phyloP scores from a whole-genome alignment of 306 rosid genomes.

The Dalbergia cultrata region DNA sequence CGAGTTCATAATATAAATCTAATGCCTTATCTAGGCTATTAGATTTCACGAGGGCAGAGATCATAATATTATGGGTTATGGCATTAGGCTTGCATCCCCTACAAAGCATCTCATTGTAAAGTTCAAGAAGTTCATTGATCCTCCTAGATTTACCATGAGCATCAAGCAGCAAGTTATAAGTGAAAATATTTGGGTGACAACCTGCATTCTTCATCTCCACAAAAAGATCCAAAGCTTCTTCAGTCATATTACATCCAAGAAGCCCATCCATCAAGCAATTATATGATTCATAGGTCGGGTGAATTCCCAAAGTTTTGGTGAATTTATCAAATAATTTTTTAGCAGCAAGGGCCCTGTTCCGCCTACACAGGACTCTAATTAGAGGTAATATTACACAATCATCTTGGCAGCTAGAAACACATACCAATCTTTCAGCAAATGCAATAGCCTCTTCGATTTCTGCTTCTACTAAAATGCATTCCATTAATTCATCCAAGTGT shows the following conservation, averaged over 20 bases:
- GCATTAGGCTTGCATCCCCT: conserved; percentile 84
- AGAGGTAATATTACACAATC: conserved; percentile 75
- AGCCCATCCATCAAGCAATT: conserved; percentile 86
- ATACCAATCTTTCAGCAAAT: conserved; percentile 77
- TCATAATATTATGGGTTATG: conserved; percentile 79
- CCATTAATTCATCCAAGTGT: conserved; percentile 85
- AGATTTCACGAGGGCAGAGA: conserved; percentile 80
- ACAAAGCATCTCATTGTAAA: conserved; percentile 76
- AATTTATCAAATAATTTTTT: conserved; percentile 71
- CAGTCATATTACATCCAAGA: conserved; percentile 58
- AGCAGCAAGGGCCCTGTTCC: conserved; percentile 71
- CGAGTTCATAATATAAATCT: conserved; percentile 77
- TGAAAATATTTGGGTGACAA: conserved; percentile 78
- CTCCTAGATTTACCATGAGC: conserved; percentile 81
- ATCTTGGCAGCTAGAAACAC: conserved; percentile 65
- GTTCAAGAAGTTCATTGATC: conserved; percentile 67
- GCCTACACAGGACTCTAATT: conserved; percentile 68
- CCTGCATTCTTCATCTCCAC: conserved; percentile 80
- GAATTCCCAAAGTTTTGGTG: conserved; percentile 66
- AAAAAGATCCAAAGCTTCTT: conserved; percentile 73
- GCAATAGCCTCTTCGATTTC: conserved; percentile 61
- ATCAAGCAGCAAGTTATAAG: conserved; percentile 90
- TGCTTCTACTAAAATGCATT: conserved; percentile 73
- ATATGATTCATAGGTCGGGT: conserved; percentile 73
- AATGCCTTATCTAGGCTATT: conserved; percentile 67